A percentile compares a stretch with the other conserved stretches of the same genome.
phyloP scores from a whole-genome alignment of 331 rosid genomes.

The Telfairia occidentalis region DNA sequence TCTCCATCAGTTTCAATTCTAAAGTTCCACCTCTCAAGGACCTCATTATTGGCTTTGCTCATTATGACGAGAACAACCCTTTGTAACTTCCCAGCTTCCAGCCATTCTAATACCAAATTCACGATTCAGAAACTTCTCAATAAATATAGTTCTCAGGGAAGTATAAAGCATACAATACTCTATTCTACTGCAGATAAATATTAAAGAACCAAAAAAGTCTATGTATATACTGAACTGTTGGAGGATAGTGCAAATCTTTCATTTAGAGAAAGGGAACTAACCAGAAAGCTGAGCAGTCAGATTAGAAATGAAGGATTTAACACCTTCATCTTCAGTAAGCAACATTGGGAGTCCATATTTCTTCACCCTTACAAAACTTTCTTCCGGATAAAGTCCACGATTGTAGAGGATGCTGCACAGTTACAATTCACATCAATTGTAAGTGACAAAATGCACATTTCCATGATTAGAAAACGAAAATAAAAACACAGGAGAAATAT shows the following conservation, averaged over 20 bases:
- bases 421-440: background rate
- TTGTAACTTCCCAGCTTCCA: slow-evolving; percentile 87
- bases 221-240: background rate
- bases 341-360: slow-evolving; percentile 87
- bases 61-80: slow-evolving; percentile 81
- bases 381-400: slow-evolving; percentile 89
- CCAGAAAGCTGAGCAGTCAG: slow-evolving; percentile 82
- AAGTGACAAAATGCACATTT: background rate
- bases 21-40: slow-evolving; percentile 91
- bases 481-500: background rate
- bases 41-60: slow-evolving; percentile 73
- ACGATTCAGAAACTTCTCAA: background rate
- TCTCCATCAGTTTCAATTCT: slow-evolving; percentile 80
- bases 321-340: slow-evolving; percentile 81
- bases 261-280: slow-evolving; percentile 10
- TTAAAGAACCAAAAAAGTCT: background rate
- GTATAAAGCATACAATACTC: background rate
- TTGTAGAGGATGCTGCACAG: slow-evolving; percentile 62
- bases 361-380: slow-evolving; percentile 76
- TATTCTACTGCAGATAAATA: background rate
- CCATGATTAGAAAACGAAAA: background rate
- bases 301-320: slow-evolving; percentile 62
- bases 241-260: background rate
- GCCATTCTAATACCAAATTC: slow-evolving; percentile 59
- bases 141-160: background rate